Conservation (phyloP, 164 flowering plant species). For the Annona cherimola region DNA sequence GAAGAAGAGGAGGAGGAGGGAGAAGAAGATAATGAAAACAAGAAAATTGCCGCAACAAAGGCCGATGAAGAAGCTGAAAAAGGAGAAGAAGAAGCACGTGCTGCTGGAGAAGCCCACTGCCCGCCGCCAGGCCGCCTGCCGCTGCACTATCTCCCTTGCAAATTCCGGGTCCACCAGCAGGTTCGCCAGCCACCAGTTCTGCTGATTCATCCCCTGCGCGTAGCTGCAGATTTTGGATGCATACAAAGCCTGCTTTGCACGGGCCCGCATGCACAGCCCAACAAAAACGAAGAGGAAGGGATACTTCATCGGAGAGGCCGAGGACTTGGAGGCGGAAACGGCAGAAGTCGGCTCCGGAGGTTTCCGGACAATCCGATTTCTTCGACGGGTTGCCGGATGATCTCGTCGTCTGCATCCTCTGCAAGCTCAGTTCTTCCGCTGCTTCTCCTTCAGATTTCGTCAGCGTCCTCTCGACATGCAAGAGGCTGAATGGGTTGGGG, state of each 20-base stretch:
- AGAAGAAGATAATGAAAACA: too few species aligned
- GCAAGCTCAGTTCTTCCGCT: constrained; percentile 53
- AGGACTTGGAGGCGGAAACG: constrained; percentile 19
- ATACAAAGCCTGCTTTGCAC: constrained; percentile 42
- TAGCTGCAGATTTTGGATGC: constrained; percentile 43
- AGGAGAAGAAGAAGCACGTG: too few species aligned
- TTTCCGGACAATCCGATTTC: constrained; percentile 24
- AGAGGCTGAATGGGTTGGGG: constrained; percentile 54
- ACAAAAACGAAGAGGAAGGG: constrained; percentile 13
- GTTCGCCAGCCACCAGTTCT: too few species aligned
- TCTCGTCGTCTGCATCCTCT: constrained; percentile 49
- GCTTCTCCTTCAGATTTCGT: constrained; percentile 48
- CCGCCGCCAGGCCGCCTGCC: too few species aligned
- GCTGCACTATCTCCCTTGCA: too few species aligned
- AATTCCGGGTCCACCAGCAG: too few species aligned
- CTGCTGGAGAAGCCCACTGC: too few species aligned
- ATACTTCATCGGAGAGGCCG: not conserved
- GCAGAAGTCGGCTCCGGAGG: constrained; percentile 15
- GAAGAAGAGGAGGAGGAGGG: too few species aligned
- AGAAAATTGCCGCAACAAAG: too few species aligned
- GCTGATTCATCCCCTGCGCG: constrained; percentile 45
- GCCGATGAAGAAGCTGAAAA: too few species aligned
- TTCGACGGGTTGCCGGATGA: constrained; percentile 71
- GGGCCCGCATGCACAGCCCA: too few species aligned
- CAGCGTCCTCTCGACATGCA: constrained; percentile 54